Evolutionary conservation across 139 green algal genomes (phyloP).

Genomic region (Edaphochlamys debaryana): DNA sequence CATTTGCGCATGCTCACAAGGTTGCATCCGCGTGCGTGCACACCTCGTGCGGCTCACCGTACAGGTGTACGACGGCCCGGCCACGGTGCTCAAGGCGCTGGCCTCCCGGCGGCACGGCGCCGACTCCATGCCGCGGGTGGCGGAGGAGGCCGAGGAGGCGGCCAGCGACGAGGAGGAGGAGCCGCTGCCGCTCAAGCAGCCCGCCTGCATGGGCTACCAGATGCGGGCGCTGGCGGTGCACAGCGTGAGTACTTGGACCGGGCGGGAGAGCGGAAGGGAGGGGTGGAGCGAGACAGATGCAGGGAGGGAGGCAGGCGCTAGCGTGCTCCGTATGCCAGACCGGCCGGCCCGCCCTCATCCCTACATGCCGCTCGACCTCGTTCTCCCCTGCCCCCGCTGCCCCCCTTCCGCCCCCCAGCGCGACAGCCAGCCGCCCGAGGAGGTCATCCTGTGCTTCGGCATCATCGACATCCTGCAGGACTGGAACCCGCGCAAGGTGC

Average conservation of each 20-base stretch:
- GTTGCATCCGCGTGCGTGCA: no score
- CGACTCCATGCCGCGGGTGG: neutral
- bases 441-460: slow-evolving; percentile 90
- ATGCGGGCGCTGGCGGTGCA: slow-evolving; percentile 64
- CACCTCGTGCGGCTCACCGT: no score
- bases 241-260: neutral
- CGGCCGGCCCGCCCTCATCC: no score
- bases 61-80: slow-evolving; percentile 37
- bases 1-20: no score
- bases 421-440: slow-evolving; percentile 46
- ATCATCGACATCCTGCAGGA: slow-evolving; percentile 96
- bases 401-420: neutral
- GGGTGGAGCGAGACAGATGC: no score
- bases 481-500: slow-evolving; percentile 36
- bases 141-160: neutral
- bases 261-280: no score
- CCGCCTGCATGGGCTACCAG: slow-evolving; percentile 64
- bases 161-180: neutral
- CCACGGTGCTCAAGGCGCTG: slow-evolving; percentile 24
- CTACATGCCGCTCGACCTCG: neutral
- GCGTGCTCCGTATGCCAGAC: no score
- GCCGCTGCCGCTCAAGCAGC: neutral
- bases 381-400: neutral
- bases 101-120: slow-evolving; percentile 5
- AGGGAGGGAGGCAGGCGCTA: no score